Evolutionary conservation across 192 early-diverging fungal genomes (phyloP).

Genomic region (Geranomyces variabilis): DNA sequence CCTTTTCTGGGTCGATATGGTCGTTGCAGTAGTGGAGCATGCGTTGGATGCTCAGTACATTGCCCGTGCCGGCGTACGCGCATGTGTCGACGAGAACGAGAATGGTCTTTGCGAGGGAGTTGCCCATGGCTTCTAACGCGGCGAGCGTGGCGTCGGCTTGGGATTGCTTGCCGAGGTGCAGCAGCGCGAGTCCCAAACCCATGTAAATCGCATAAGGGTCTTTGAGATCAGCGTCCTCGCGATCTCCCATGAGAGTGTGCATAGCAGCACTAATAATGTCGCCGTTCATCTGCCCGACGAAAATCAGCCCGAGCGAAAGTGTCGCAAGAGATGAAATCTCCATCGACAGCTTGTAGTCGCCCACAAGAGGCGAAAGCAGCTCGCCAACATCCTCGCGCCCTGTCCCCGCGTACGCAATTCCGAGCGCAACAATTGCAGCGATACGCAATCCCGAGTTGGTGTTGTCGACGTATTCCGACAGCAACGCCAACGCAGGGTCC

Average conservation of each 20-base stretch:
- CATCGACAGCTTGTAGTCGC: conserved; percentile 79
- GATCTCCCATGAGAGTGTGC: conserved; percentile 90
- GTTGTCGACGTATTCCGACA: conserved; percentile 78
- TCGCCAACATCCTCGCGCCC: conserved; percentile 83
- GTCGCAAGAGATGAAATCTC: conserved; percentile 89
- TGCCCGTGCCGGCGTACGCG: conserved; percentile 90
- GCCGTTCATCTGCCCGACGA: conserved; percentile 85
- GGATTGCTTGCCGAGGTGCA: conserved; percentile 89
- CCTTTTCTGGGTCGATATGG: conserved; percentile 85
- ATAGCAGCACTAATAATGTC: conserved; percentile 91
- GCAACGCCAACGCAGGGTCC: conserved; percentile 88
- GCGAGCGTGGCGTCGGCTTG: conserved; percentile 88
- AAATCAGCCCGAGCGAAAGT: conserved; percentile 88
- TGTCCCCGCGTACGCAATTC: conserved; percentile 93
- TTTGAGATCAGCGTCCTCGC: conserved; percentile 81
- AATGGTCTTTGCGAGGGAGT: conserved; percentile 89
- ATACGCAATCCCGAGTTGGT: conserved; percentile 63
- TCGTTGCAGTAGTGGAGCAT: conserved; percentile 97
- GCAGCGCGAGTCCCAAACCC: conserved; percentile 87
- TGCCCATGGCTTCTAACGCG: conserved; percentile 92
- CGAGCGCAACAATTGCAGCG: conserved; percentile 86
- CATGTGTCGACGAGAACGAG: conserved; percentile 85
- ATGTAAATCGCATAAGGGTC: conserved; percentile 89
- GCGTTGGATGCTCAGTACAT: conserved; percentile 94
- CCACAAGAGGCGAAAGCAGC: conserved; percentile 77